These are phyloP conservation scores for Aphanomyces cochlioides DNA, from an alignment of 352 stramenopile species.

Conservation along the genomic window DNA sequence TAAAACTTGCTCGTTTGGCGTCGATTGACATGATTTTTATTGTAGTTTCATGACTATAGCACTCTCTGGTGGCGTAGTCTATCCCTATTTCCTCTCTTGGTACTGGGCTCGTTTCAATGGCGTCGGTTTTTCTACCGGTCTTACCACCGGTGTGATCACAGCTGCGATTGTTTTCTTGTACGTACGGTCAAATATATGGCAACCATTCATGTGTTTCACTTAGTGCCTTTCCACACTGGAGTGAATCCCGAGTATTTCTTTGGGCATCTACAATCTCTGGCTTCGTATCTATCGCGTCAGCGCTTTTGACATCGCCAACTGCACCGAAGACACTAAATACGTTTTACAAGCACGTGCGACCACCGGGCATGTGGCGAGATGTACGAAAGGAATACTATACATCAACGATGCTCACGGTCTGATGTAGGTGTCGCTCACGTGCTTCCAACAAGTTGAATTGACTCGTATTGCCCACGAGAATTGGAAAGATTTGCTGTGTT, in stretches of 20 bases:
- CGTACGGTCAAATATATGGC: slow-evolving; percentile 19
- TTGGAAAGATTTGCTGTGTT: slow-evolving; percentile 54
- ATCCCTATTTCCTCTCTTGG: slow-evolving; percentile 77
- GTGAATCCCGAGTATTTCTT: slow-evolving; percentile 51
- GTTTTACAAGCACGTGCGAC: slow-evolving; percentile 68
- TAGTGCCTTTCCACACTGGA: slow-evolving; percentile 40
- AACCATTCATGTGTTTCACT: neutral
- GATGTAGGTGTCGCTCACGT: slow-evolving; percentile 51
- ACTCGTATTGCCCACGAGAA: slow-evolving; percentile 60
- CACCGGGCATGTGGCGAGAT: slow-evolving; percentile 49
- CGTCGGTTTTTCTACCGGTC: slow-evolving; percentile 50
- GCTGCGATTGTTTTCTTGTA: slow-evolving; percentile 67
- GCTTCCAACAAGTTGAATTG: slow-evolving; percentile 51
- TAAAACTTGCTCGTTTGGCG: neutral
- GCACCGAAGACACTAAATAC: slow-evolving; percentile 50
- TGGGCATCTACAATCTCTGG: slow-evolving; percentile 60
- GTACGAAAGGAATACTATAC: neutral
- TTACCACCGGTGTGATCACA: slow-evolving; percentile 51
- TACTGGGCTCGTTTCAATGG: slow-evolving; percentile 79
- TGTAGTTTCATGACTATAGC: slow-evolving; percentile 65
- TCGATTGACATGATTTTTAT: neutral
- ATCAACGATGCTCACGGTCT: neutral
- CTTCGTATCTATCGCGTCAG: slow-evolving; percentile 42
- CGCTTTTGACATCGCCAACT: slow-evolving; percentile 42
- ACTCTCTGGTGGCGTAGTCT: slow-evolving; percentile 60